A percentile compares a stretch with the other conserved stretches of the same genome.
phyloP scores from a whole-genome alignment of 2,329 filamentous ascomycete genomes.

The Sarocladium kiliense region DNA sequence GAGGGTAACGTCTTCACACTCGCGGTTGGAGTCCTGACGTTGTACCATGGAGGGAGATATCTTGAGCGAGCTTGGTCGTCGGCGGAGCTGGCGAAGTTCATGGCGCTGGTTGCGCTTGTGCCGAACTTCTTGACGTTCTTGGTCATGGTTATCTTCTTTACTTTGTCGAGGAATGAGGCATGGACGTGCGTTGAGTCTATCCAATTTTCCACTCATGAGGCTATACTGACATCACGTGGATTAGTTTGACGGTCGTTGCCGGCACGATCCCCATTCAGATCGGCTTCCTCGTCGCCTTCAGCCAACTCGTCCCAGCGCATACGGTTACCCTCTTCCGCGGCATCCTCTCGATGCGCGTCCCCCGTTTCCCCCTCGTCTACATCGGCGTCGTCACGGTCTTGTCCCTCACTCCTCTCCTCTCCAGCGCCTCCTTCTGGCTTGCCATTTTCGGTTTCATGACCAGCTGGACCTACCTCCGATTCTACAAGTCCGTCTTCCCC shows the following conservation, averaged over 20 bases:
- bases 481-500: constrained; percentile 76
- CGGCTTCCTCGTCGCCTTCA: constrained; percentile 92
- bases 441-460: constrained; percentile 76
- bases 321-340: constrained; percentile 92
- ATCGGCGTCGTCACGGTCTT: constrained; percentile 67
- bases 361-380: constrained; percentile 65
- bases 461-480: constrained; percentile 93
- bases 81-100: constrained; percentile 84
- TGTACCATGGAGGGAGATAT: constrained; percentile 92
- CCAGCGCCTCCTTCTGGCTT: constrained; percentile 73
- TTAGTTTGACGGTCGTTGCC: constrained; percentile 73
- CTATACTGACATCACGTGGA: neutral
- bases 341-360: constrained; percentile 81
- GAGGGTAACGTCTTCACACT: constrained; percentile 92
- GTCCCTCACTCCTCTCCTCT: constrained; percentile 50
- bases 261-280: constrained; percentile 88
- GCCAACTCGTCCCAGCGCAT: constrained; percentile 94
- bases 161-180: constrained; percentile 58
- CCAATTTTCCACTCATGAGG: neutral
- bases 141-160: constrained; percentile 68
- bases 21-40: constrained; percentile 66
- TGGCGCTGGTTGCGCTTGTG: constrained; percentile 69
- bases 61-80: constrained; percentile 95
- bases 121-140: constrained; percentile 75
- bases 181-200: constrained; percentile 58